These are phyloP conservation scores for Tylopilus vinaceipallidus DNA, from an alignment of 768 basidiomycete genomes.

Conservation along the genomic window DNA sequence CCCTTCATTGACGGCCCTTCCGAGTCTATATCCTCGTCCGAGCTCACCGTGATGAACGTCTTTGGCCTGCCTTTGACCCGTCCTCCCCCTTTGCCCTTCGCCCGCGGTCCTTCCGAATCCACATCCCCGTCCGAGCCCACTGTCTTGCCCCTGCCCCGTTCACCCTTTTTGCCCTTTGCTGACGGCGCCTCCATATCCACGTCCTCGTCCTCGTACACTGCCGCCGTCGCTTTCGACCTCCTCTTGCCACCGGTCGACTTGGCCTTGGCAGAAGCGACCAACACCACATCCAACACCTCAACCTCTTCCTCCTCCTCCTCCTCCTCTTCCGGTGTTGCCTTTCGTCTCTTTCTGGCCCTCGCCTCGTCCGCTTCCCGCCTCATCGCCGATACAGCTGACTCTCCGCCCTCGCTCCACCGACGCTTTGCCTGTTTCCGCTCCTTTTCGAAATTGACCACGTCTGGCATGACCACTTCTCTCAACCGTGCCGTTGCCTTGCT, in stretches of 20 bases:
- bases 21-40: conserved; percentile 6
- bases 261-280: conserved; percentile 11
- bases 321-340: conserved; percentile 12
- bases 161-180: conserved; percentile 19
- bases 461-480: conserved; percentile 67
- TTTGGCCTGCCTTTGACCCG: conserved; percentile 11
- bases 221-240: not conserved
- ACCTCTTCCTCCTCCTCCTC: conserved; percentile 28
- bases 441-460: conserved; percentile 65
- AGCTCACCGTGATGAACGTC: not conserved
- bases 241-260: conserved; percentile 7
- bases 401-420: conserved; percentile 33
- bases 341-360: conserved; percentile 20
- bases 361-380: conserved; percentile 13
- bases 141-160: conserved; percentile 1
- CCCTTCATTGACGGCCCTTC: conserved; percentile 1
- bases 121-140: conserved; percentile 6
- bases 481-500: conserved; percentile 47
- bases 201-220: too few species aligned
- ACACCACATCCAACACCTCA: conserved; percentile 18
- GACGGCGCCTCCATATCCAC: too few species aligned
- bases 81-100: conserved; percentile 10
- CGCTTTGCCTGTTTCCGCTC: conserved; percentile 50
- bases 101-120: not conserved
- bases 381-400: conserved; percentile 13